A percentile compares a stretch with the other conserved stretches of the same genome.
phyloP scores from a whole-genome alignment of 2,329 filamentous ascomycete species.

The Colletotrichum scovillei region DNA sequence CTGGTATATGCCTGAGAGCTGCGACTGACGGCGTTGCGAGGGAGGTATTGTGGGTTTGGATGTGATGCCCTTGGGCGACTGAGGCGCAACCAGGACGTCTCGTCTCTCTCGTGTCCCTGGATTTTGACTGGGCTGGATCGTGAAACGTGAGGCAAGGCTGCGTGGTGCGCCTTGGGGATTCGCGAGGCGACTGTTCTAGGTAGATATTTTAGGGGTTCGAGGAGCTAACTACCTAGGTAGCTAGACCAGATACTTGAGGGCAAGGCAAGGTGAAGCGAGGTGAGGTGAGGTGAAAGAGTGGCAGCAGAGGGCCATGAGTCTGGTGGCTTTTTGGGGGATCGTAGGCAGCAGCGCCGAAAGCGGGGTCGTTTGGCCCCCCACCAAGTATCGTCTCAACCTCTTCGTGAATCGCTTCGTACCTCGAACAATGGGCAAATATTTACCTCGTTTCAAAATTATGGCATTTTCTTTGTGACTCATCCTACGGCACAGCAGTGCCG shows the following conservation, averaged over 20 bases:
- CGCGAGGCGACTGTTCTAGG: neutral
- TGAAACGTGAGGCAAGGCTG: neutral
- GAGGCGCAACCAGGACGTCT: neutral
- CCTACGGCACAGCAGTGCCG: neutral
- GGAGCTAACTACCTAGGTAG: neutral
- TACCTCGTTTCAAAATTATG: too few species aligned
- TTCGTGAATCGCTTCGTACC: neutral
- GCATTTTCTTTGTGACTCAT: too few species aligned
- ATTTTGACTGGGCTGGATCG: too few species aligned
- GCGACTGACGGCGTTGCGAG: neutral
- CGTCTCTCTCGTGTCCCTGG: too few species aligned
- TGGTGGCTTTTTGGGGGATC: neutral
- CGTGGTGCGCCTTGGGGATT: neutral
- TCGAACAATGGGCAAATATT: too few species aligned
- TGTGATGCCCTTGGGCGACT: neutral
- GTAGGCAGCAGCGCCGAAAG: slow-evolving; percentile 22
- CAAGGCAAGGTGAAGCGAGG: neutral
- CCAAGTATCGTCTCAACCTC: neutral
- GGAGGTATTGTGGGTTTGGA: neutral
- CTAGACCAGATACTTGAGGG: too few species aligned
- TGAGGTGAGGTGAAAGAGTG: neutral
- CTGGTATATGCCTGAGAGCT: neutral
- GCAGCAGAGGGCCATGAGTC: neutral
- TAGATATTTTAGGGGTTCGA: neutral
- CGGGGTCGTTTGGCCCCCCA: slow-evolving; percentile 2